Conservation (phyloP, 805 yeast genomes). For the Hanseniaspora guilliermondii region DNA sequence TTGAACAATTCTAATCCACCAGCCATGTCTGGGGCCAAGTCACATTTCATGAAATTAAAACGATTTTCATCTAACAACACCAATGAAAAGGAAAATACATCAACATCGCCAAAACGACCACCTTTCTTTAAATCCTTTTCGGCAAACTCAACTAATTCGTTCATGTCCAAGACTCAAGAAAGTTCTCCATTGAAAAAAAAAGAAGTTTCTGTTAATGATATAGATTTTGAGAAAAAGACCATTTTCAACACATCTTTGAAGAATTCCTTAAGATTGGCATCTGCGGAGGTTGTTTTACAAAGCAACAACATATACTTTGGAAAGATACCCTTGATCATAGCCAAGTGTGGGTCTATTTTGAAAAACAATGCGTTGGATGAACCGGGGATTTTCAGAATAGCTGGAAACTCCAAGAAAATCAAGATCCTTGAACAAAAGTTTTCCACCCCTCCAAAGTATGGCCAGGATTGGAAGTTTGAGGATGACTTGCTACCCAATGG, state of each 20-base stretch:
- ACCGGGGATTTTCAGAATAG: conserved; percentile 87
- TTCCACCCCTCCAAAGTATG: conserved; percentile 80
- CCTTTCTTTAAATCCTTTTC: conserved; percentile 27
- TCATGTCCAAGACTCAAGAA: neutral
- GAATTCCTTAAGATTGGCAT: conserved; percentile 53
- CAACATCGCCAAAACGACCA: conserved; percentile 11
- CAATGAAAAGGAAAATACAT: neutral
- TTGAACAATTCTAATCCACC: neutral
- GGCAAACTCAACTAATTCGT: conserved; percentile 19
- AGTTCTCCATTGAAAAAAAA: neutral
- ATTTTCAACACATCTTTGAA: conserved; percentile 75
- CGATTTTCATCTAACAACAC: neutral
- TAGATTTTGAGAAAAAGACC: conserved; percentile 19
- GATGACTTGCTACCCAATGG: conserved; percentile 6
- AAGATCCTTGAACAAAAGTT: conserved; percentile 74
- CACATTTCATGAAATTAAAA: neutral
- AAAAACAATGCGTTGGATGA: conserved; percentile 66
- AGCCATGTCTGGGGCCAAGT: neutral
- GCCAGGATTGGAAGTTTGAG: conserved; percentile 57
- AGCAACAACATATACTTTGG: conserved; percentile 68
- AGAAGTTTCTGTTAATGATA: conserved; percentile 7
- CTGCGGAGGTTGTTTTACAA: conserved; percentile 51
- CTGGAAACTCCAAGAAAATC: conserved; percentile 80
- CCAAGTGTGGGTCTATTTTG: conserved; percentile 79
- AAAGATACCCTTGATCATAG: conserved; percentile 83